Evolutionary conservation across 257 asterid species (phyloP), one percentile per base, ranked within the genome.

Genomic region (Ocimum tenuiflorum): DNA sequence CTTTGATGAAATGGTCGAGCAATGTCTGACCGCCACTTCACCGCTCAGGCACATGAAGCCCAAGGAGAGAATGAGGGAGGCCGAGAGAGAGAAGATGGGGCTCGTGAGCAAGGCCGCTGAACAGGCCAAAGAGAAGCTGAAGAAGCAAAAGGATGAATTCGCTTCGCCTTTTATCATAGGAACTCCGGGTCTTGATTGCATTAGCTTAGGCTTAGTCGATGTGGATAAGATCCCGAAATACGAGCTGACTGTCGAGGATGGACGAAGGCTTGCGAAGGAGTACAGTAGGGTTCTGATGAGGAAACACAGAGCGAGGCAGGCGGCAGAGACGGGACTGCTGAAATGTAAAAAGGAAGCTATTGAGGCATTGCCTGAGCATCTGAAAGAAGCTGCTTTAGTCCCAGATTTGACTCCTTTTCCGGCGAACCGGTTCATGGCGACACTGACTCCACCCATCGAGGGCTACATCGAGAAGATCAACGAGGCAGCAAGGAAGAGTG

Each of bases 371-470:
- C 97, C 99, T 0, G 96, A 87, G 68, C 47, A 71, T 47, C 69
- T 92, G 63, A 89, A 75, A 83, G 86, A 60, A 18, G 95, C 94
- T 51, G 97, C 97, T 24, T 75, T 89, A 75, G 78, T 89, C 3
- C 94, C 97, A 4, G 99, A 89, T 80, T 31, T 77, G 50, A 68
- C 86, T 14, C 96, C 91, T 7, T 82, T 87, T 47, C 97, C 97
- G 2, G 80, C 59, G n/a, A 87, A 92, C 63, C 73, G 88, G 59
- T 83, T 80, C 51, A 81, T 89, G 94, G 90, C 97, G 0, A 86
- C 99, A 1, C 73, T 92, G 41, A 89, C 99, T 0, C 99, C 97
- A 10, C 97, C 97, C 3, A 89, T 92, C 51, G 97, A 92, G 79
- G 99, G 97, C 4, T 88, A 89, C 55, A 76, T 81, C 18, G 99